Evolutionary conservation across 163 green algal species (phyloP).

Genomic region (Chlorella variabilis): DNA sequence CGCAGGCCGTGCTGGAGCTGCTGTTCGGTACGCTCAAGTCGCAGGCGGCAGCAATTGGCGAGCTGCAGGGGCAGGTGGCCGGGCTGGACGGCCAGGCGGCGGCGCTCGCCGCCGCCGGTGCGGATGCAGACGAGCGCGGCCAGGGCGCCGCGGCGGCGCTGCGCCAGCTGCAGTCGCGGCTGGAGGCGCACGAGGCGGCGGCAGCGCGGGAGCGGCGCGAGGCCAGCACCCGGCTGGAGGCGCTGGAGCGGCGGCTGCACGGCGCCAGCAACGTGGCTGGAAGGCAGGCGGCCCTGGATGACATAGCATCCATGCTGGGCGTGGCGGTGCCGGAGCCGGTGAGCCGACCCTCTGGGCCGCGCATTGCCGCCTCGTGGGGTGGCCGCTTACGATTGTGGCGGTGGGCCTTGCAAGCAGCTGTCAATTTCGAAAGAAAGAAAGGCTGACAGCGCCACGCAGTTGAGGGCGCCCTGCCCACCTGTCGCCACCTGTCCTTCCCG

Average conservation of each 20-base stretch:
- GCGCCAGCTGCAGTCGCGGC: background rate
- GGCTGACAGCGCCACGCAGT: too few relatives aligned
- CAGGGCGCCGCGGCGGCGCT: background rate
- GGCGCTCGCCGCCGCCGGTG: background rate
- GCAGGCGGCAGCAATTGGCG: background rate
- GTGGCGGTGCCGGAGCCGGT: constrained; percentile 8
- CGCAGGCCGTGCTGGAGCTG: constrained; percentile 18
- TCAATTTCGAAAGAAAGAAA: too few relatives aligned
- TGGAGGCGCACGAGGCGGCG: background rate
- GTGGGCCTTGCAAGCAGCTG: too few relatives aligned
- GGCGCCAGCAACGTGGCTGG: constrained; percentile 19
- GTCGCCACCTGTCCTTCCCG: too few relatives aligned
- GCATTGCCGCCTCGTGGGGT: too few relatives aligned
- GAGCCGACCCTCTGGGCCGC: background rate
- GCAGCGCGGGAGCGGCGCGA: background rate
- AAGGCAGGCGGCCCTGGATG: constrained; percentile 9
- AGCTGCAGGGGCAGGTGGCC: constrained; percentile 5
- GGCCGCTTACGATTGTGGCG: too few relatives aligned
- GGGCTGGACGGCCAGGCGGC: background rate
- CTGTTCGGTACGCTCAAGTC: constrained; percentile 6
- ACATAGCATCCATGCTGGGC: constrained; percentile 23
- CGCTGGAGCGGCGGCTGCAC: constrained; percentile 4
- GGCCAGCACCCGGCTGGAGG: background rate
- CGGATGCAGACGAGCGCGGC: background rate
- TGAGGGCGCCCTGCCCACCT: too few relatives aligned